Percentiles rank a stretch among this genome's conserved stretches.
Conservation (phyloP, 805 yeast species). For the Suhomyces pyralidae region DNA sequence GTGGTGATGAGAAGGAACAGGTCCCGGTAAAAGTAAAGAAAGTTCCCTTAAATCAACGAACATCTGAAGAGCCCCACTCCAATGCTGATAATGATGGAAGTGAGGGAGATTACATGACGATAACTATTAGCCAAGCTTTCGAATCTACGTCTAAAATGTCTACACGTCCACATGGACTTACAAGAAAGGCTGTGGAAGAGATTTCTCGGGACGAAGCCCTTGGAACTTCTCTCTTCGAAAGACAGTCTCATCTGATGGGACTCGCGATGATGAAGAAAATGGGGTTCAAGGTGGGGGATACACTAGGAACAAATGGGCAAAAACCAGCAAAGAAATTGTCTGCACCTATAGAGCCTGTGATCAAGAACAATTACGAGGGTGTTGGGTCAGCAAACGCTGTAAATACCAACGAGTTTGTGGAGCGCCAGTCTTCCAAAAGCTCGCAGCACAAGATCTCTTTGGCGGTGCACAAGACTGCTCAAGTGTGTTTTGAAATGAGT, state of each 20-base stretch:
- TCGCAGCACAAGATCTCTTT: constrained; percentile 9
- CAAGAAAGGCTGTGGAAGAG: not conserved
- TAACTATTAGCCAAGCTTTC: not conserved
- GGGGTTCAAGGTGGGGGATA: constrained; percentile 53
- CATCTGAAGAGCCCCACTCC: not conserved
- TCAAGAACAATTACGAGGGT: constrained; percentile 17
- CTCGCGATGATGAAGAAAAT: constrained; percentile 54
- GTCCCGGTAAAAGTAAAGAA: not conserved
- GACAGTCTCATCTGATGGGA: constrained; percentile 33
- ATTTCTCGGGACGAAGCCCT: constrained; percentile 1
- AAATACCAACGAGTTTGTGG: constrained; percentile 10
- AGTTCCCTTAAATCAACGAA: not conserved
- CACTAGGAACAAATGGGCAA: constrained; percentile 32
- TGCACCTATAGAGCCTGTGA: constrained; percentile 20
- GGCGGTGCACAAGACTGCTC: constrained; percentile 30
- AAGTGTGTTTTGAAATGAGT: constrained; percentile 39
- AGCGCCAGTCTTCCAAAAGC: constrained; percentile 15
- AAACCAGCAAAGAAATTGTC: too few species aligned
- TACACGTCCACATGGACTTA: not conserved
- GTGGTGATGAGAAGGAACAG: not conserved
- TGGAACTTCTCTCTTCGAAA: constrained; percentile 6
- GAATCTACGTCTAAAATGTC: not conserved
- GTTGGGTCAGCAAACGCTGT: constrained; percentile 13
- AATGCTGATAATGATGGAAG: too few species aligned
- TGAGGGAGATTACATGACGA: not conserved